Conservation (phyloP, 1,139 yeast species). For the Geotrichum histeridarum region DNA sequence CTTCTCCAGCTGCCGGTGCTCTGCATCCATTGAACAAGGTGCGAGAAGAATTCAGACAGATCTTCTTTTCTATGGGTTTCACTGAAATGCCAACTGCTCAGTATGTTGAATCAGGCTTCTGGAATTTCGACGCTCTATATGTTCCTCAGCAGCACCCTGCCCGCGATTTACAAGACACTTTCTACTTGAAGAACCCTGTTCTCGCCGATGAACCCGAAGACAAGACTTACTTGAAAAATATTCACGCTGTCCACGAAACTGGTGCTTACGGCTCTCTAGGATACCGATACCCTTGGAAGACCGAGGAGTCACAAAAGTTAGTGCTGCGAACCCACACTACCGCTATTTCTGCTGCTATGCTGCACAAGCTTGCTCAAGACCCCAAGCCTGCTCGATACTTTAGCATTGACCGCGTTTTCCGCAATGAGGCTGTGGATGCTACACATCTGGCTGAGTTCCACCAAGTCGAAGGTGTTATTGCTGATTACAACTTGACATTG, state of each 20-base stretch:
- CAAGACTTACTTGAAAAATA: constrained; percentile 66
- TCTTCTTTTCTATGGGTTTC: constrained; percentile 96
- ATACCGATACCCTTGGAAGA: constrained; percentile 96
- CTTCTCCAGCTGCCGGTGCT: constrained; percentile 81
- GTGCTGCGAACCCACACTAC: constrained; percentile 97
- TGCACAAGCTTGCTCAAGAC: constrained; percentile 78
- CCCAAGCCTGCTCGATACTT: constrained; percentile 90
- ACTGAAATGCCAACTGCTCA: constrained; percentile 98
- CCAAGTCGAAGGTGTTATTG: constrained; percentile 98
- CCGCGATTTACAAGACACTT: constrained; percentile 96
- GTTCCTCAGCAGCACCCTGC: constrained; percentile 99
- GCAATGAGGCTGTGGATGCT: constrained; percentile 99
- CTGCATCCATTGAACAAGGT: constrained; percentile 94
- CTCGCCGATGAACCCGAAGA: constrained; percentile 79
- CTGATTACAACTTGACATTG: constrained; percentile 88
- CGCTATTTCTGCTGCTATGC: constrained; percentile 83
- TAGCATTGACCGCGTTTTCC: constrained; percentile 96
- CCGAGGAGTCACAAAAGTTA: constrained; percentile 80
- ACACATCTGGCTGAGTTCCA: constrained; percentile 99
- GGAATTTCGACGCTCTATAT: constrained; percentile 94
- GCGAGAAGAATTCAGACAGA: constrained; percentile 94
- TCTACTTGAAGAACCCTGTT: constrained; percentile 88
- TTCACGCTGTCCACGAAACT: constrained; percentile 76
- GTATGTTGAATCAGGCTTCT: constrained; percentile 95
- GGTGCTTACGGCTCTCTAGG: constrained; percentile 96